Evolutionary conservation across 202 grass and related monocot species (phyloP).

Genomic region (Bolboschoenoplectus hybrid): DNA sequence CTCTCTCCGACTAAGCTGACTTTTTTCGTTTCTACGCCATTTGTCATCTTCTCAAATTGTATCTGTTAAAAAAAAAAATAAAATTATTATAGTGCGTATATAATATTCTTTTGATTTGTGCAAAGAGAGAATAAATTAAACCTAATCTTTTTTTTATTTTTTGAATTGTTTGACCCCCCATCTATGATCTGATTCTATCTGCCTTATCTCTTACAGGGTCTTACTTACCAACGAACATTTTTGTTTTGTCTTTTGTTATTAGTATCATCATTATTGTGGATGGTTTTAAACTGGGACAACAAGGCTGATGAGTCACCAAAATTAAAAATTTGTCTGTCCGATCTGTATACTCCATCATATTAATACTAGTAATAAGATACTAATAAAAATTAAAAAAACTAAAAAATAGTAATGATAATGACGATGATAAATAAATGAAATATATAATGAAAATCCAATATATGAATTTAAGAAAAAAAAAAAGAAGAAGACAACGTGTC

Average conservation of each 20-base stretch:
- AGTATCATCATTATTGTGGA: not conserved
- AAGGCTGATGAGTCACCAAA: not conserved
- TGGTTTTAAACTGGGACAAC: not conserved
- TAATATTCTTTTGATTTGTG: not conserved
- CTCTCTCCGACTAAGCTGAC: constrained; percentile 1
- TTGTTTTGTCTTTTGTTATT: not conserved
- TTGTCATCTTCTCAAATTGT: not conserved
- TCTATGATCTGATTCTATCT: not conserved
- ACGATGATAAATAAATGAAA: no score
- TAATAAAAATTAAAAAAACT: not conserved
- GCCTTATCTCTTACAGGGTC: not conserved
- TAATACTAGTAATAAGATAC: not conserved
- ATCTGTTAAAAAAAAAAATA: not conserved
- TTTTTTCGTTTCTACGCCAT: not conserved
- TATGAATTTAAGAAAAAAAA: no score
- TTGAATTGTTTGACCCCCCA: no score
- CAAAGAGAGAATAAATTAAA: not conserved
- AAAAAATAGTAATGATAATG: not conserved
- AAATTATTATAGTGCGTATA: not conserved
- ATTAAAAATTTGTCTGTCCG: not conserved
- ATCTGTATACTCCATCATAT: not conserved
- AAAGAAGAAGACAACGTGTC: no score
- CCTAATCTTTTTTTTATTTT: no score
- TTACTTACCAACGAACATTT: not conserved
- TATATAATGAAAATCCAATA: no score